A percentile compares a stretch with the other conserved stretches of the same genome.
phyloP scores from a whole-genome alignment of 2,329 filamentous ascomycete species.

The Alternaria viburni region DNA sequence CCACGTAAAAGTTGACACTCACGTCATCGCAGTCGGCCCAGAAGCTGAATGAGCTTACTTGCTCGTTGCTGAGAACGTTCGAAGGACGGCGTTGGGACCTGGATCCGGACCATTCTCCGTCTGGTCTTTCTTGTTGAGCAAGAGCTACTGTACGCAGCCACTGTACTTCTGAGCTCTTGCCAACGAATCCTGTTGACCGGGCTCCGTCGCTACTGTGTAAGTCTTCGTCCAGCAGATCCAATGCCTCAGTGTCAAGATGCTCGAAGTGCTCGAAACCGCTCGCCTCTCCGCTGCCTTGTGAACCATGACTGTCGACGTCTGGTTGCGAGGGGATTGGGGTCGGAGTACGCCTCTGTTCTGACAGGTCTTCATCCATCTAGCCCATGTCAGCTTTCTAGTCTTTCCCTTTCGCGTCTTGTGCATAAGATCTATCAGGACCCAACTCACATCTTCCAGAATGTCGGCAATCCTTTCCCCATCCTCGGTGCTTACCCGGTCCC shows the following conservation, averaged over 20 bases:
- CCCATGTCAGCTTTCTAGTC: constrained; percentile 9
- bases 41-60: constrained; percentile 40
- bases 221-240: constrained; percentile 39
- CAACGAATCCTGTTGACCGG: constrained; percentile 44
- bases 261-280: constrained; percentile 13
- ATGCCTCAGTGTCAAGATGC: constrained; percentile 22
- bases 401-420: background rate
- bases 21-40: constrained; percentile 43
- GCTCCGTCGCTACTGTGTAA: constrained; percentile 31
- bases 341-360: constrained; percentile 21
- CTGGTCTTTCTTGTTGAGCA: constrained; percentile 25
- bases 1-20: constrained; percentile 32
- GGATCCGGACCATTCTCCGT: constrained; percentile 11
- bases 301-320: constrained; percentile 27
- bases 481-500: constrained; percentile 22
- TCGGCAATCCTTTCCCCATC: constrained; percentile 30
- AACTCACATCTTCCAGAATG: constrained; percentile 30
- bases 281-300: constrained; percentile 13
- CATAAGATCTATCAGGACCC: background rate
- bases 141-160: constrained; percentile 38
- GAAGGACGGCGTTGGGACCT: constrained; percentile 12
- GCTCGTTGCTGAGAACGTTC: constrained; percentile 22
- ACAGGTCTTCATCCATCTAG: constrained; percentile 38
- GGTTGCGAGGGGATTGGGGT: constrained; percentile 19
- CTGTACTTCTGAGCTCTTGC: constrained; percentile 41